Evolutionary conservation across 495 filamentous ascomycete species (phyloP).

Genomic region (Jackrogersella multiformis): DNA sequence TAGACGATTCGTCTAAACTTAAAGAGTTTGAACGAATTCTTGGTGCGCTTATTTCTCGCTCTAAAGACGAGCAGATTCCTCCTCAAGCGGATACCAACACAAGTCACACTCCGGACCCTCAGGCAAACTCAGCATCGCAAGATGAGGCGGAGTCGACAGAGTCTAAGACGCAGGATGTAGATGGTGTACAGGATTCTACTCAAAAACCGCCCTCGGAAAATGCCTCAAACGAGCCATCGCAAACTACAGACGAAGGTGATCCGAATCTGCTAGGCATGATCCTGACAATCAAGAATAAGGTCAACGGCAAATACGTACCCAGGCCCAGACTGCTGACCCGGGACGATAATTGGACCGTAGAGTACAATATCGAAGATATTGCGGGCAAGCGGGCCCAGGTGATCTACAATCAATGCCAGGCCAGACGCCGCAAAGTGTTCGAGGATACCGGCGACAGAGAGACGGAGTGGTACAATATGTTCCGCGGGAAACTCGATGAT

Average conservation of each 20-base stretch:
- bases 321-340: conserved; percentile 63
- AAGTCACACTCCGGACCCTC: conserved; percentile 1
- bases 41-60: conserved; percentile 47
- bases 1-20: conserved; percentile 47
- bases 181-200: conserved; percentile 5
- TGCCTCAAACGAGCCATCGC: conserved; percentile 4
- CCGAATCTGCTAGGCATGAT: conserved; percentile 68
- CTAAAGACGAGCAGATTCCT: conserved; percentile 41
- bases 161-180: conserved; percentile 8
- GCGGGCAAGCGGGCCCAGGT: conserved; percentile 45
- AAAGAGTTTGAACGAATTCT: conserved; percentile 53
- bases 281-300: conserved; percentile 73
- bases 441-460: conserved; percentile 46
- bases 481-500: conserved; percentile 43
- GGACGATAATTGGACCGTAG: conserved; percentile 68
- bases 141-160: conserved; percentile 1
- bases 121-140: conserved; percentile 5
- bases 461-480: conserved; percentile 52
- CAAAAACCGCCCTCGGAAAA: conserved; percentile 12
- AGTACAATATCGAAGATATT: conserved; percentile 76
- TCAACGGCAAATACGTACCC: conserved; percentile 71
- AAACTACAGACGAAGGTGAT: conserved; percentile 17
- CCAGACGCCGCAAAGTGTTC: conserved; percentile 59
- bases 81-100: conserved; percentile 30
- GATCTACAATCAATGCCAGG: conserved; percentile 61